Percentiles rank a stretch among this genome's conserved stretches.
Evolutionary conservation across 805 yeast species (phyloP).

Genomic region (Isabelozyma gotoi): DNA sequence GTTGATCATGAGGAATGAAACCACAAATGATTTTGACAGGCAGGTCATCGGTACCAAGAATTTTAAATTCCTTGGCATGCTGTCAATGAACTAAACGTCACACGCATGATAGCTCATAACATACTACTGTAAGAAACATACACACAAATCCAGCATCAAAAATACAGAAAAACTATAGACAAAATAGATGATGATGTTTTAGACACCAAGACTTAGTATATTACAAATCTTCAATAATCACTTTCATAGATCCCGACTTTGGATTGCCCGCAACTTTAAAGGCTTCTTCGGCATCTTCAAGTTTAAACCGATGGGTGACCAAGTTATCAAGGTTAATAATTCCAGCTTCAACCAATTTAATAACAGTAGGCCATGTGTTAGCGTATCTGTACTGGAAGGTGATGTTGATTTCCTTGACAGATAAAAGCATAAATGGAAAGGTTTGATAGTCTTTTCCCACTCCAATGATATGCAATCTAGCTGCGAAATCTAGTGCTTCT

Average conservation of each 20-base stretch:
- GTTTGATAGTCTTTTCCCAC: conserved; percentile 6
- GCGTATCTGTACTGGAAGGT: neutral
- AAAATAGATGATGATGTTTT: conserved; percentile 1
- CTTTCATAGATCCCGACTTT: conserved; percentile 7
- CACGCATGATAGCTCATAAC: too few species aligned
- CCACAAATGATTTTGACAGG: too few species aligned
- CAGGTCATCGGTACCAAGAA: too few species aligned
- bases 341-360: conserved; percentile 1
- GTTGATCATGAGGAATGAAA: too few species aligned
- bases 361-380: neutral
- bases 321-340: conserved; percentile 6
- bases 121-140: too few species aligned
- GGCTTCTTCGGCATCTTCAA: conserved; percentile 31
- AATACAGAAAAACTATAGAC: too few species aligned
- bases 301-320: conserved; percentile 56
- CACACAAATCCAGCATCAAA: too few species aligned
- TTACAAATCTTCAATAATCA: conserved; percentile 5
- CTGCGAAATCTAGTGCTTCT: conserved; percentile 13
- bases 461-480: conserved; percentile 8
- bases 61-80: too few species aligned
- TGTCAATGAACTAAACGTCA: too few species aligned
- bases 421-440: neutral
- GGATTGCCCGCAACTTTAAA: conserved; percentile 6
- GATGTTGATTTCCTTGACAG: neutral
- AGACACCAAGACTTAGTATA: too few species aligned